Evolutionary conservation across 2,329 filamentous ascomycete genomes (phyloP).

Genomic region (Graphilbum sp.): DNA sequence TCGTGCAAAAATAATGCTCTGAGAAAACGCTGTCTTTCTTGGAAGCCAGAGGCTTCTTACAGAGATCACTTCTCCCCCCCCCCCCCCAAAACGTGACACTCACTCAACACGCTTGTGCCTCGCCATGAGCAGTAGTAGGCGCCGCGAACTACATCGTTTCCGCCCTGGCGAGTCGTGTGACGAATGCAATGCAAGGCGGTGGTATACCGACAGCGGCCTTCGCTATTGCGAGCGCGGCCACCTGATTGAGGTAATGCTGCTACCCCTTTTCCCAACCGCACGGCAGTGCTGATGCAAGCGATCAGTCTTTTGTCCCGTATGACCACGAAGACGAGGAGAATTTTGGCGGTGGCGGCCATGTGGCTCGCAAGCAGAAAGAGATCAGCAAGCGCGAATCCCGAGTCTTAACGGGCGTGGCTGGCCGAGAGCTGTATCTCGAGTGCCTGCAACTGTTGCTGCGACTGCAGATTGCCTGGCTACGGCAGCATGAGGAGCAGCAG

Average conservation of each 20-base stretch:
- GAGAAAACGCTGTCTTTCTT: too few species aligned
- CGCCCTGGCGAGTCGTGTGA: constrained; percentile 37
- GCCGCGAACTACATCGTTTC: constrained; percentile 31
- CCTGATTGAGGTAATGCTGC: constrained; percentile 47
- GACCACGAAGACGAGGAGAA: constrained; percentile 51
- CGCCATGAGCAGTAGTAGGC: background rate
- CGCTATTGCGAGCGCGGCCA: constrained; percentile 71
- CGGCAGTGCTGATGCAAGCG: too few species aligned
- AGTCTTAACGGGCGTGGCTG: constrained; percentile 48
- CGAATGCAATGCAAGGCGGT: constrained; percentile 54
- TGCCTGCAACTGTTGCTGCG: constrained; percentile 71
- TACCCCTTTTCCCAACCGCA: too few species aligned
- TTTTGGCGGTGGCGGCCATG: constrained; percentile 42
- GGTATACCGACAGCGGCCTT: constrained; percentile 59
- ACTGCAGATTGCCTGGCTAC: constrained; percentile 62
- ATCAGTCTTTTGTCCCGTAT: constrained; percentile 39
- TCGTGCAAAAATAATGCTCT: too few species aligned
- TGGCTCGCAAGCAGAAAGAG: constrained; percentile 40
- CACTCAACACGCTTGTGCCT: too few species aligned
- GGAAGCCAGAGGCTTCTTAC: too few species aligned
- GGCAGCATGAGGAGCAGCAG: constrained; percentile 46
- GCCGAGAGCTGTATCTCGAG: constrained; percentile 65
- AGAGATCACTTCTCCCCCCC: too few species aligned
- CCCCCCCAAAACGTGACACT: too few species aligned
- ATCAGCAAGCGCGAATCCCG: constrained; percentile 33